These are phyloP conservation scores for Rossbeevera mucosa DNA, from an alignment of 768 basidiomycete genomes.

Conservation along the genomic window DNA sequence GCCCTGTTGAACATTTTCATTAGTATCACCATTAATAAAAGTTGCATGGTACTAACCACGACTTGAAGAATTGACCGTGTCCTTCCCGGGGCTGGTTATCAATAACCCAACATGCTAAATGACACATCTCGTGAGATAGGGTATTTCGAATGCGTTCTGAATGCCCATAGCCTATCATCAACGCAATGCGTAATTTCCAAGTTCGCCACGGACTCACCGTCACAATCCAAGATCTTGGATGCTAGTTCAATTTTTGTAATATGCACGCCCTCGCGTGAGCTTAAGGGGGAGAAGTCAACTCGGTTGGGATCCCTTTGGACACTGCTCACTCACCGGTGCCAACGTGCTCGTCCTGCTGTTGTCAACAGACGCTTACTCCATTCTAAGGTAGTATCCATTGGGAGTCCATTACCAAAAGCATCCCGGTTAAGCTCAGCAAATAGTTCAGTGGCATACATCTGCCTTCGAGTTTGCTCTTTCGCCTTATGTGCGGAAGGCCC, in stretches of 20 bases:
- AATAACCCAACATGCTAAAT: slow-evolving; percentile 83
- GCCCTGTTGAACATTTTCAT: slow-evolving; percentile 42
- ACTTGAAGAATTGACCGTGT: slow-evolving; percentile 69
- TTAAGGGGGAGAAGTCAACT: slow-evolving; percentile 21
- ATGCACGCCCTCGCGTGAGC: slow-evolving; percentile 54
- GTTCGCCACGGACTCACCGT: slow-evolving; percentile 43
- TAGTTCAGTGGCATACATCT: slow-evolving; percentile 52
- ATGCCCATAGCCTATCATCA: background rate
- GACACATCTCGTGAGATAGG: slow-evolving; percentile 89
- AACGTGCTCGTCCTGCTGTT: slow-evolving; percentile 69
- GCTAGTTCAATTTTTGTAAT: slow-evolving; percentile 72
- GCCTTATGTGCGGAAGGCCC: slow-evolving; percentile 29
- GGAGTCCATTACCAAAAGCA: slow-evolving; percentile 54
- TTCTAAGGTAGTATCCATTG: slow-evolving; percentile 48
- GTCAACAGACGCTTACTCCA: slow-evolving; percentile 66
- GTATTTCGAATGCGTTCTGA: slow-evolving; percentile 79
- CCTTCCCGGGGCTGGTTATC: slow-evolving; percentile 63
- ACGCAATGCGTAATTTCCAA: too few species aligned
- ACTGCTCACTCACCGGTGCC: slow-evolving; percentile 43
- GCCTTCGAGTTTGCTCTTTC: slow-evolving; percentile 42
- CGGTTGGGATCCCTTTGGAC: background rate
- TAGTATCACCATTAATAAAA: background rate
- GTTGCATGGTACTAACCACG: slow-evolving; percentile 46
- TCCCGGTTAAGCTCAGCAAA: slow-evolving; percentile 55
- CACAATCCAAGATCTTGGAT: slow-evolving; percentile 71